Base-by-base conservation (phyloP, 1,139 yeast genomes). In the Pichia sp. region DNA sequence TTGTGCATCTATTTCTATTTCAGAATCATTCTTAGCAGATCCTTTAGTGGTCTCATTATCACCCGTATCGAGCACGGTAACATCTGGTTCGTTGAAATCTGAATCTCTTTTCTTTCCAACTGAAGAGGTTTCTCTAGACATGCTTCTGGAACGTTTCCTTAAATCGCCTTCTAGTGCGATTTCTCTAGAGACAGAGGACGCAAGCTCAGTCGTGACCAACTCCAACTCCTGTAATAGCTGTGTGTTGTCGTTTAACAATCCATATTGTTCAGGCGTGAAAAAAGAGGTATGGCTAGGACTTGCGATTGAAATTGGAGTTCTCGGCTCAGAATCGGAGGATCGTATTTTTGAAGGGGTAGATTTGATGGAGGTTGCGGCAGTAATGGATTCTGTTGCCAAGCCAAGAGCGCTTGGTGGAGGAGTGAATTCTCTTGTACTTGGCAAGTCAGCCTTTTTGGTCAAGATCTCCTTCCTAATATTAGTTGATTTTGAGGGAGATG, bases 151-250 rank as follows among this genome's bases (percentile, higher is more conserved):
- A 10, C 41, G 26, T 31, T 53, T 50, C 6, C 59, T 55, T 26
- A 84, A 58, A 51, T 72, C 73, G 53, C 73, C 72, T 63, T 85
- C 90, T 46, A 86, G 66, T 8, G 73, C 68, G 30, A 85, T 72
- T 67, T 87, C 95, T 50, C 93, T 73, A 52, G 80, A 78, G 51
- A 87, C 84, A 0, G 90, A 83, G 26, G 82, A 79, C 0, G 90
- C 92, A 51, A 87, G 73, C 64, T 87, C 95, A 23, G 80, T 78
- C 2, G 92, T 84, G 0, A 87, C 84, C 40, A 85, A 66, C 58
- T 84, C 85, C 50, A 87, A 70, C 65, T 87, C 93, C 57, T 78
- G 76, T 62, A 85, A 73, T 47, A 87, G 69, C 40, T 77, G 79
- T 52, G 75, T 76, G 59, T 83, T 85, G 53, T 85, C 81, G 43